A percentile compares a stretch with the other conserved stretches of the same genome.
Evolutionary conservation across 306 rosid genomes (phyloP).

Genomic region (Trifolium fragiferum): DNA sequence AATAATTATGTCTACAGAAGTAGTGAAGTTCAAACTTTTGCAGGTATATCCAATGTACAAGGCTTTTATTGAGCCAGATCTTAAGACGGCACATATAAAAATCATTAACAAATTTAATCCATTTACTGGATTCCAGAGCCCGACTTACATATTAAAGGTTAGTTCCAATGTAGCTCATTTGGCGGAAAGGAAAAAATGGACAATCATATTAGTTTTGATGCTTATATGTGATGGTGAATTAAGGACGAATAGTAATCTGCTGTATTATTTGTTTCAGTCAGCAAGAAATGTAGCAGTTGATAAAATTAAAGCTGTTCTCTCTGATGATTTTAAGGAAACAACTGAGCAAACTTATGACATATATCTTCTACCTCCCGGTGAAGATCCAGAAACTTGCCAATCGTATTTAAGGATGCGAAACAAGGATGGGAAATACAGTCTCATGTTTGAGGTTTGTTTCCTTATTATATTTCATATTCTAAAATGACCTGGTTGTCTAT

Average conservation of each 20-base stretch:
- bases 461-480: constrained; percentile 33
- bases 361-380: constrained; percentile 98
- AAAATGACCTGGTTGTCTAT: constrained; percentile 17
- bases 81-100: constrained; percentile 91
- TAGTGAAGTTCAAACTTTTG: constrained; percentile 43
- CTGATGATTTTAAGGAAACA: constrained; percentile 76
- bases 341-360: constrained; percentile 92
- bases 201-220: constrained; percentile 28
- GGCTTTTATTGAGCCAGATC: constrained; percentile 99
- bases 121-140: constrained; percentile 94
- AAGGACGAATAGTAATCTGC: constrained; percentile 30
- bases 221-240: constrained; percentile 31
- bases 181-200: constrained; percentile 15
- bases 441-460: constrained; percentile 93
- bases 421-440: constrained; percentile 97
- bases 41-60: constrained; percentile 99
- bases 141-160: constrained; percentile 95
- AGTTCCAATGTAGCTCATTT: constrained; percentile 18
- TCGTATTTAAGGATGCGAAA: constrained; percentile 98
- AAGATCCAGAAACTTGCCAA: constrained; percentile 98
- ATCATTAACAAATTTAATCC: constrained; percentile 94
- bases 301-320: constrained; percentile 70
- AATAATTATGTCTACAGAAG: constrained; percentile 33
- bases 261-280: constrained; percentile 66
- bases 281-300: constrained; percentile 69